A percentile compares a stretch with the other conserved stretches of the same genome.
phyloP scores from a whole-genome alignment of 1,284 basidiomycete species.

The Somion occarium region DNA sequence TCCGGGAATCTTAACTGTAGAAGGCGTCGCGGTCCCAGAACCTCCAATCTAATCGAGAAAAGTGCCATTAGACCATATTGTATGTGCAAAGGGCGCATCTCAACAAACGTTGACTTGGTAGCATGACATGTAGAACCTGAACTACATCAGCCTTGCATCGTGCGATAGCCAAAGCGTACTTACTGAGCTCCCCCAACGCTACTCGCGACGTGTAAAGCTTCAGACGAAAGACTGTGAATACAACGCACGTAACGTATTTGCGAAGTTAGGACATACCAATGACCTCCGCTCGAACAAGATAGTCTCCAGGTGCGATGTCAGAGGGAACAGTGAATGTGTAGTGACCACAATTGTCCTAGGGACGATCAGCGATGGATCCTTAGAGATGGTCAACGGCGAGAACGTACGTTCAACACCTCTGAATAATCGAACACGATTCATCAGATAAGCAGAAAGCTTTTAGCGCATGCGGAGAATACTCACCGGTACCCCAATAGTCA shows the following conservation, averaged over 20 bases:
- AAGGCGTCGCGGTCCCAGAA: conserved; percentile 1
- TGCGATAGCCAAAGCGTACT: not conserved
- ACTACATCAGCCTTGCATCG: not conserved
- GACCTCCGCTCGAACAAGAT: conserved; percentile 47
- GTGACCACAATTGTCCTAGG: conserved; percentile 46
- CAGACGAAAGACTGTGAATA: not conserved
- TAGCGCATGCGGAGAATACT: conserved; percentile 30
- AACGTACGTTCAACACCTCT: not conserved
- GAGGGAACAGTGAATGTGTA: conserved; percentile 44
- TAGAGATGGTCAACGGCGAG: not conserved
- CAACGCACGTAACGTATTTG: not conserved
- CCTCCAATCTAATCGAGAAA: not conserved
- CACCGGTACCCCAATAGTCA: conserved; percentile 41
- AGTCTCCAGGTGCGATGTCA: conserved; percentile 43
- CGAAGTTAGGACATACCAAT: conserved; percentile 33
- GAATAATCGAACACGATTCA: not conserved
- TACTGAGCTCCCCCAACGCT: conserved; percentile 39
- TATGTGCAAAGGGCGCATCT: not conserved
- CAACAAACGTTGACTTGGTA: conserved; percentile 39
- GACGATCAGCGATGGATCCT: not conserved
- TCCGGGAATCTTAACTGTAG: conserved; percentile 17
- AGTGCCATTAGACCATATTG: too few relatives aligned
- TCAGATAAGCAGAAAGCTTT: too few relatives aligned
- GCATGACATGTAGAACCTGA: conserved; percentile 44
- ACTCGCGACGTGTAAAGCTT: conserved; percentile 44